Conservation (phyloP, 169 alveolate species). For the Eimeria praecox region DNA sequence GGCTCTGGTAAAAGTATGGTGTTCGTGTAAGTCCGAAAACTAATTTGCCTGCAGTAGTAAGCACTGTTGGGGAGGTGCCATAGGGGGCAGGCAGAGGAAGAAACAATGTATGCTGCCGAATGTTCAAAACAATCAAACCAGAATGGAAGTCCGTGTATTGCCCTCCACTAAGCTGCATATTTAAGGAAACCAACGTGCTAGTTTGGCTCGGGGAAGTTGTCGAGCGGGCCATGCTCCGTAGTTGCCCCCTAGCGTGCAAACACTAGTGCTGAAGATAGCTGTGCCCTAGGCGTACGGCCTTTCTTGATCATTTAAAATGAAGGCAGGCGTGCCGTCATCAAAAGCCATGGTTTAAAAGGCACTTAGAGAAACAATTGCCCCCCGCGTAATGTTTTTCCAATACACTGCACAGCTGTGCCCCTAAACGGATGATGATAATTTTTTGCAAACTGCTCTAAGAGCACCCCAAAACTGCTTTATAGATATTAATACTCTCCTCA, state of each 20-base stretch:
- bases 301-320: not conserved
- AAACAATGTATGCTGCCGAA: not conserved
- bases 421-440: not conserved
- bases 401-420: not conserved
- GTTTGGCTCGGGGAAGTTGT: not conserved
- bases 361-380: not conserved
- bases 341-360: not conserved
- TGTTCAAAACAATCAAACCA: not conserved
- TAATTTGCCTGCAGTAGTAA: not conserved
- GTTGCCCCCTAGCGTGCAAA: not conserved
- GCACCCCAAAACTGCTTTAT: not conserved
- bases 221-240: not conserved
- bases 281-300: not conserved
- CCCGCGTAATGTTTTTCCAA: not conserved
- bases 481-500: not conserved
- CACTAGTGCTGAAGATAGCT: not conserved
- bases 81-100: not conserved
- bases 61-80: not conserved
- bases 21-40: not conserved
- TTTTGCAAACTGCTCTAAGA: not conserved
- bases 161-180: not conserved
- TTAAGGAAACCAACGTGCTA: not conserved
- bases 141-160: not conserved
- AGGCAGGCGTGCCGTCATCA: not conserved
- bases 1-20: not conserved